Conservation (phyloP, 2,329 filamentous ascomycete species). For the Curvularia lunata region DNA sequence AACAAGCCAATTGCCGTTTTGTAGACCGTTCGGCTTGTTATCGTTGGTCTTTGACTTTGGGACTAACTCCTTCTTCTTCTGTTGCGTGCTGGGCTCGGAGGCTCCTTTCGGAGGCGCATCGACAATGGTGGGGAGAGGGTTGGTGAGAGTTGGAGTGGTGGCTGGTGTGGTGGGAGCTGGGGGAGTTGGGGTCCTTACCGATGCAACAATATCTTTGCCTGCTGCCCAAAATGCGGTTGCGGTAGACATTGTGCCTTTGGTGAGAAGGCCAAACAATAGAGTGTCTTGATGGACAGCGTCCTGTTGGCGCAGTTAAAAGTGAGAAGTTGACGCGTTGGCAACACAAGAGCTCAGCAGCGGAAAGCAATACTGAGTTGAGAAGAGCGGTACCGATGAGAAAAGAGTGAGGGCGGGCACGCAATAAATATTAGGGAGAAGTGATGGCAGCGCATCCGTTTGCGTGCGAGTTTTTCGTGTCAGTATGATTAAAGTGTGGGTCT, state of each 20-base stretch:
- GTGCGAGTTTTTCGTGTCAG: background rate
- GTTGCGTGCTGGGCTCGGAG: background rate
- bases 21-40: background rate
- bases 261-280: background rate
- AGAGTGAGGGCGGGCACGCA: background rate
- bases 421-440: constrained; percentile 1
- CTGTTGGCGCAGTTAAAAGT: background rate
- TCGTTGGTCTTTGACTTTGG: constrained; percentile 14
- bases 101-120: constrained; percentile 4
- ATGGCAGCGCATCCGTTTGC: background rate
- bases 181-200: background rate
- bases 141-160: too few species aligned
- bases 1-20: background rate
- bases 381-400: constrained; percentile 1
- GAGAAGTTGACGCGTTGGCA: background rate
- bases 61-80: constrained; percentile 12
- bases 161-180: background rate
- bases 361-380: background rate
- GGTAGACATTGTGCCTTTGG: background rate
- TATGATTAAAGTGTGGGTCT: background rate
- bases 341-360: background rate
- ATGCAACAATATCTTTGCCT: constrained; percentile 7
- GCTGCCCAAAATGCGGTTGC: constrained; percentile 14
- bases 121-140: background rate
- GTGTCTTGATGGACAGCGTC: too few species aligned